Evolutionary conservation across 169 alveolate genomes (phyloP).

Genomic region (Eimeria praecox): DNA sequence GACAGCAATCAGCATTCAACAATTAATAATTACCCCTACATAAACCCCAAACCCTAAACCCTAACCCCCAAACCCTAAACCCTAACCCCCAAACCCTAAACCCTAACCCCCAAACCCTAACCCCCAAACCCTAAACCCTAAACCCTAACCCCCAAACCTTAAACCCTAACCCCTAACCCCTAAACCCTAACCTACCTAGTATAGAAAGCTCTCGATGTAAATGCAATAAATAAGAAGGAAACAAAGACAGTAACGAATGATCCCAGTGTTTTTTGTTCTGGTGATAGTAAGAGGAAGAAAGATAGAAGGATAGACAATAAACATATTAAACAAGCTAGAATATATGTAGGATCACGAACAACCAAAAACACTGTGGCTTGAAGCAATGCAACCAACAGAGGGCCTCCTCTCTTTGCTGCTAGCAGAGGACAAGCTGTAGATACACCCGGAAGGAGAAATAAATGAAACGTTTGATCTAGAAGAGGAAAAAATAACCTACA

Average conservation of each 20-base stretch:
- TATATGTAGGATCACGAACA: background rate
- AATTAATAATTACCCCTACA: background rate
- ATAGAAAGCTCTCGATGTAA: conserved; percentile 21
- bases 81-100: too few relatives aligned
- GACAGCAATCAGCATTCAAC: background rate
- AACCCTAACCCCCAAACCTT: too few relatives aligned
- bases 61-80: background rate
- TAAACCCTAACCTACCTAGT: background rate
- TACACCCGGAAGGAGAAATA: background rate
- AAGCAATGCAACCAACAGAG: background rate
- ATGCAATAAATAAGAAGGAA: conserved; percentile 11
- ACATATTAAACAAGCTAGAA: background rate
- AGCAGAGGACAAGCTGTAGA: background rate
- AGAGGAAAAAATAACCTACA: conserved; percentile 8
- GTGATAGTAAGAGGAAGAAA: background rate
- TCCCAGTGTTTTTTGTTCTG: background rate
- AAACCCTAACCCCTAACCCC: background rate
- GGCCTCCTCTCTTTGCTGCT: background rate
- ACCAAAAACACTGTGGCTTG: background rate
- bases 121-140: too few relatives aligned
- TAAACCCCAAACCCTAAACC: background rate
- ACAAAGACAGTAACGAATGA: background rate
- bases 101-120: too few relatives aligned
- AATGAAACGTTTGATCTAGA: background rate
- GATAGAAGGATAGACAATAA: background rate